Percentiles rank a stretch among this genome's conserved stretches.
These are phyloP conservation scores for Hericium alpestre DNA, from an alignment of 768 basidiomycete genomes.

Conservation along the genomic window DNA sequence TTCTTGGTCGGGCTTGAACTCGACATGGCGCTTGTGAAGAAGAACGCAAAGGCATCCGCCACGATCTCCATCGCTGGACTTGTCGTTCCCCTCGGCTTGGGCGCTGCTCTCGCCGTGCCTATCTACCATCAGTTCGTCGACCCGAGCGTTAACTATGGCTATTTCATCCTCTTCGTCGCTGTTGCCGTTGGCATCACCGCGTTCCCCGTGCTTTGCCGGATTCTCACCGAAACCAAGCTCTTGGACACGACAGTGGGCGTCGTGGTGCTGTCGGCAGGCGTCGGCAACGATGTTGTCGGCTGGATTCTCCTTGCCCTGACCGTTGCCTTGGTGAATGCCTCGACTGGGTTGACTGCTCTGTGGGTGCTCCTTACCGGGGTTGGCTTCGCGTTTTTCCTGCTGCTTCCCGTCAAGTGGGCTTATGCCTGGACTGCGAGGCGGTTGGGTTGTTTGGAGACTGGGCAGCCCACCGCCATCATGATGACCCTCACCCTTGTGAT, in stretches of 20 bases:
- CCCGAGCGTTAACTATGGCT: conserved; percentile 51
- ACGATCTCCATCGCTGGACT: conserved; percentile 61
- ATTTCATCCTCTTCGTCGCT: conserved; percentile 79
- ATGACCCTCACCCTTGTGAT: conserved; percentile 74
- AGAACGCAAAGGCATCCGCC: conserved; percentile 48
- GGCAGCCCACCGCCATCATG: conserved; percentile 60
- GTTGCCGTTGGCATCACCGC: conserved; percentile 77
- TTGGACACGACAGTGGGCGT: conserved; percentile 80
- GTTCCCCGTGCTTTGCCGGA: conserved; percentile 77
- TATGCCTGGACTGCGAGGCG: conserved; percentile 58
- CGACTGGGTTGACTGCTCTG: conserved; percentile 61
- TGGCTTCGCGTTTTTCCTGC: conserved; percentile 57
- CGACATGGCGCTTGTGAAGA: conserved; percentile 57
- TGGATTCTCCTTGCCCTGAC: conserved; percentile 80
- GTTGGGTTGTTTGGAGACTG: conserved; percentile 63
- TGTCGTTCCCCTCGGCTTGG: conserved; percentile 68
- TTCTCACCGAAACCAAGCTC: conserved; percentile 72
- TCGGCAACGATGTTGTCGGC: conserved; percentile 54
- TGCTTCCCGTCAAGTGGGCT: conserved; percentile 52
- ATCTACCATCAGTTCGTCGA: conserved; percentile 63
- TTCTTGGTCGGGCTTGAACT: conserved; percentile 83
- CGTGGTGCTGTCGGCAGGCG: conserved; percentile 72
- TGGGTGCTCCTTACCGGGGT: conserved; percentile 65
- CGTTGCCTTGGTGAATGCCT: conserved; percentile 76
- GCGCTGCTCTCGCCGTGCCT: conserved; percentile 64